Evolutionary conservation across 768 basidiomycete genomes (phyloP).

Genomic region (Boletus sp.): DNA sequence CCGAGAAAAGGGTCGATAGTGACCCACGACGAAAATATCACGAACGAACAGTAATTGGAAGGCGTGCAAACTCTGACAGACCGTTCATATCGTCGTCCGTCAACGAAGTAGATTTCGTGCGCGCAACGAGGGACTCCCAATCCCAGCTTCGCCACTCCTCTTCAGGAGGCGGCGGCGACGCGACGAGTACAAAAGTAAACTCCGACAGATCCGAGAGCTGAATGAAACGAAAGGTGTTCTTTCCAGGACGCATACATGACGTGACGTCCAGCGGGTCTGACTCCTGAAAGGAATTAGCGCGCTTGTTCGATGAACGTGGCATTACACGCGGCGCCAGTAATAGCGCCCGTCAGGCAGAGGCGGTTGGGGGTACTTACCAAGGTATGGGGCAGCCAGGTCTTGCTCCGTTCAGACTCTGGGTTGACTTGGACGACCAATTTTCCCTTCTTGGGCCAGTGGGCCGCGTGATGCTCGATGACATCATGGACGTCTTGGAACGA

Average conservation of each 20-base stretch:
- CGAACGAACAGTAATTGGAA: constrained; percentile 19
- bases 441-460: constrained; percentile 46
- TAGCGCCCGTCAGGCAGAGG: not conserved
- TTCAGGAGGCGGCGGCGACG: constrained; percentile 26
- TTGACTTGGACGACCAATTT: constrained; percentile 48
- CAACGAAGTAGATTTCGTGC: not conserved
- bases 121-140: constrained; percentile 20
- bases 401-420: constrained; percentile 30
- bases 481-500: constrained; percentile 8
- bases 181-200: constrained; percentile 45
- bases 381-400: constrained; percentile 43
- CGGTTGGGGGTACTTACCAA: constrained; percentile 34
- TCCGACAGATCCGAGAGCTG: constrained; percentile 45
- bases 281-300: constrained; percentile 21
- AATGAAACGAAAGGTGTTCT: constrained; percentile 49
- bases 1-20: not conserved
- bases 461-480: constrained; percentile 14
- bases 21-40: constrained; percentile 3
- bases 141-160: constrained; percentile 23
- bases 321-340: not conserved
- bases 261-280: constrained; percentile 41
- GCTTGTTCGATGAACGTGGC: not conserved
- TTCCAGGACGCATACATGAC: constrained; percentile 39
- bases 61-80: constrained; percentile 20
- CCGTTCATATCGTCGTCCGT: not conserved